A percentile compares a stretch with the other conserved stretches of the same genome.
Conservation (phyloP, 805 yeast species). For the Saturnispora serradocipensis region DNA sequence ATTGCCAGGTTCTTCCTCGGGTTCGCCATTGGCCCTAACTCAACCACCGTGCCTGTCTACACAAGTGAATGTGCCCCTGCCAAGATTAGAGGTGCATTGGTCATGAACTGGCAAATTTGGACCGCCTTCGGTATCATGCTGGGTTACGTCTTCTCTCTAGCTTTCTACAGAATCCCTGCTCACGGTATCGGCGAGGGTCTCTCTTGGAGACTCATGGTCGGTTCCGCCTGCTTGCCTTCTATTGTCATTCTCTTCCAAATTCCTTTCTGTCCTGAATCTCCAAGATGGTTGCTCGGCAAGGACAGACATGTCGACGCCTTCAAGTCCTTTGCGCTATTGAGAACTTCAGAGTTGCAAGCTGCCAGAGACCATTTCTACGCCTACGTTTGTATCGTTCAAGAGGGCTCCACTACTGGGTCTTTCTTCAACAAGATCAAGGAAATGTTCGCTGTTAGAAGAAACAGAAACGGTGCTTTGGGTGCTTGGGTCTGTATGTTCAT, state of each 20-base stretch:
- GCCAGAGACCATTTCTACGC: constrained; percentile 68
- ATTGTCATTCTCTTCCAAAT: constrained; percentile 49
- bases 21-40: constrained; percentile 61
- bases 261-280: constrained; percentile 65
- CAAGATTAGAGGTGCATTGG: constrained; percentile 54
- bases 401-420: constrained; percentile 41
- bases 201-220: constrained; percentile 66
- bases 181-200: constrained; percentile 41
- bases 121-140: constrained; percentile 69
- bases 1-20: constrained; percentile 60
- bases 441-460: constrained; percentile 65
- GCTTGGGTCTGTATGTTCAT: constrained; percentile 75
- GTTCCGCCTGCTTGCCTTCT: constrained; percentile 61
- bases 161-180: constrained; percentile 46
- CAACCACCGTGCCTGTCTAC: constrained; percentile 71
- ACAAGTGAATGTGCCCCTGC: constrained; percentile 60
- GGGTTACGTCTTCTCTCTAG: constrained; percentile 58
- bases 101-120: constrained; percentile 69
- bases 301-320: constrained; percentile 52
- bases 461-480: constrained; percentile 73
- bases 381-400: constrained; percentile 54
- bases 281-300: constrained; percentile 72
- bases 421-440: constrained; percentile 41
- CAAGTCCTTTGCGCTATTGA: constrained; percentile 38
- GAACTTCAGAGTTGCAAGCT: constrained; percentile 47